Evolutionary conservation across 2,329 filamentous ascomycete genomes (phyloP), one percentile per base, ranked within the genome.

Genomic region (Penicillium palitans): DNA sequence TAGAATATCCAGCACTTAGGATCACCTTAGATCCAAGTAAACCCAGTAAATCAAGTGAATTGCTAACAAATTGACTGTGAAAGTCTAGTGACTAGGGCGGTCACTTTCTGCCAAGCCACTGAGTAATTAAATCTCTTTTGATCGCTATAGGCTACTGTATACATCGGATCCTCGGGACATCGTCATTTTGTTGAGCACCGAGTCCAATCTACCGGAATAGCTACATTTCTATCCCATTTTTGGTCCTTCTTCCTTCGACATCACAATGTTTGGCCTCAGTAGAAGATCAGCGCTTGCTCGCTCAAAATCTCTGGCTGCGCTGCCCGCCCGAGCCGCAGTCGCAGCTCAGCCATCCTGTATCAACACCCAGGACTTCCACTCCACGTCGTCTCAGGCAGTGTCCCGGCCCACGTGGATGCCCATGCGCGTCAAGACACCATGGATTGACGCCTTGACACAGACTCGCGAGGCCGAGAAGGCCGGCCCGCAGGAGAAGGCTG

Each of bases 361-460:
- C 40, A 54, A 54, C 41, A 47, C 35, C 21, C 45, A 60, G 46
- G 60, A 69, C 15, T 72, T 76, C 41, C 72, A 74, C 52, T 60
- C 65, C 33, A 72, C 68, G 31, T 63, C 61, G 15, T 51, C 56
- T 24, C 67, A 66, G 47, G 66, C 64, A 13, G 71, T 62, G 6
- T 70, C 64, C 41, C 67, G 67, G 27, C 72, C 73, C 8, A 73
- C 70, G 17, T 77, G 75, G 75, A 84, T 84, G 49, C 80, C 81
- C 19, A 83, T 83, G 75, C 78, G 85, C 45, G 83, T 87, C 8
- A 83, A 84, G 60, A 87, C 82, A n/a, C 87, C 87, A 29, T 90
- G 87, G 84, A 82, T 90, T 41, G 84, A 89, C 64, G 87, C 87
- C 0, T 76, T 89, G 49, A 79, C 79, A 21, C 78, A 81, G 63